phyloP scores from a whole-genome alignment of 768 basidiomycete species.

The Exsudoporus frostii region DNA sequence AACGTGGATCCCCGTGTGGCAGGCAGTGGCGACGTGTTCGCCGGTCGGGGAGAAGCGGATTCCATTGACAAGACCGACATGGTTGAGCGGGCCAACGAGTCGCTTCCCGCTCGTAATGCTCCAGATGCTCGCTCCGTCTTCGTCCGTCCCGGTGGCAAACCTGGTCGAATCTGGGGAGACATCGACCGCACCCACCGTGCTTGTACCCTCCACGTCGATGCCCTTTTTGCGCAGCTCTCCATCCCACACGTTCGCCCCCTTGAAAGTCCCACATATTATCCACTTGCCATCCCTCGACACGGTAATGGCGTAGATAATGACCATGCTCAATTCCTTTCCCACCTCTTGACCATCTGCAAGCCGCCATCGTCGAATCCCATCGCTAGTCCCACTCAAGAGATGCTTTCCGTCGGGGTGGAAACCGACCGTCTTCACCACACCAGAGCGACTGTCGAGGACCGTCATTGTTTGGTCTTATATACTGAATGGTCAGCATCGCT shows the following conservation, averaged over 20 bases:
- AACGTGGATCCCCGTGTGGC: too few species aligned
- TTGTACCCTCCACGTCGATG: too few species aligned
- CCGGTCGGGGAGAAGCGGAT: too few species aligned
- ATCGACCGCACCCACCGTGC: too few species aligned
- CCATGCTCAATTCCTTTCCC: not conserved
- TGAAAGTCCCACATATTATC: not conserved
- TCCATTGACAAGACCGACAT: too few species aligned
- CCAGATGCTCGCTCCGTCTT: too few species aligned
- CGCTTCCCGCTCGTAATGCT: too few species aligned
- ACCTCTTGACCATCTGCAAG: not conserved
- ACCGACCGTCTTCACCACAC: fast-evolving
- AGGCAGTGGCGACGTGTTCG: too few species aligned
- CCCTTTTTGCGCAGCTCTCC: not conserved
- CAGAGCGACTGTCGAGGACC: not conserved
- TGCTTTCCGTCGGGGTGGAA: not conserved
- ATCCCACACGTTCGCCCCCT: not conserved
- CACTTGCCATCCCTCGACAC: not conserved
- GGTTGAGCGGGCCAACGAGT: too few species aligned
- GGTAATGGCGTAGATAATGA: not conserved
- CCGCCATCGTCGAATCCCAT: not conserved
- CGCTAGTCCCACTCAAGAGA: not conserved
- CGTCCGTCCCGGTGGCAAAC: too few species aligned
- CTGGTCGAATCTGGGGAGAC: too few species aligned
- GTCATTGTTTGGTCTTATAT: not conserved
- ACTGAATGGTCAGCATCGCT: not conserved